A percentile compares a stretch with the other conserved stretches of the same genome.
Conservation (phyloP, 2,329 filamentous ascomycete genomes). For the Neonectria hederae region DNA sequence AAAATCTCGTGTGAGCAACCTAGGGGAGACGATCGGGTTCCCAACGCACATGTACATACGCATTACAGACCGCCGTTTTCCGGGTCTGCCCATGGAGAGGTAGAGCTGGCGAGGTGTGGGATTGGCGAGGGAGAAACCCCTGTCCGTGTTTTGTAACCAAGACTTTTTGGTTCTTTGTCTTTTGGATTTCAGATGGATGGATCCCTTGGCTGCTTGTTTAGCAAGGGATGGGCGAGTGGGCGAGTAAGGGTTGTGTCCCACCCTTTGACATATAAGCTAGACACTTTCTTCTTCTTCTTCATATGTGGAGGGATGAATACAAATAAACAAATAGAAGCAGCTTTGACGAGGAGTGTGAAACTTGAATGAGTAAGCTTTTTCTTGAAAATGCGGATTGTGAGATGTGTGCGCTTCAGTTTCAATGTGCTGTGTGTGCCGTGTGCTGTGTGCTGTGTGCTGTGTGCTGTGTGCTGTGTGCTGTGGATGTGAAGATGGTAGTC, state of each 20-base stretch:
- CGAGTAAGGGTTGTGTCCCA: background rate
- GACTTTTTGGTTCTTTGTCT: background rate
- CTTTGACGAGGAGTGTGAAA: background rate
- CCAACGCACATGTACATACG: constrained; percentile 21
- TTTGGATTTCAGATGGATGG: background rate
- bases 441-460: too few species aligned
- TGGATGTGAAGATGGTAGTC: background rate
- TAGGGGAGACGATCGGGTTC: background rate
- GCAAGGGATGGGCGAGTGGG: background rate
- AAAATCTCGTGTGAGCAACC: background rate
- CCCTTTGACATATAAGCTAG: background rate
- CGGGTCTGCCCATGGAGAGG: background rate
- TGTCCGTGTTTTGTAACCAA: background rate
- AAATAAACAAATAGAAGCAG: background rate
- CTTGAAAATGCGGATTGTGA: background rate
- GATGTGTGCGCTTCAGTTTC: background rate
- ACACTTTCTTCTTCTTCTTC: too few species aligned
- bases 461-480: too few species aligned
- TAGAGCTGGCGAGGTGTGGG: background rate
- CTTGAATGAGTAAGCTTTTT: background rate
- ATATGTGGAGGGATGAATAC: background rate
- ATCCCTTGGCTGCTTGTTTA: background rate
- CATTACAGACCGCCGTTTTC: constrained; percentile 1
- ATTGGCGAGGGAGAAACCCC: background rate
- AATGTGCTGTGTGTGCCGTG: too few species aligned